Evolutionary conservation across 169 alveolate species (phyloP).

Genomic region (Blepharisma undulans): DNA sequence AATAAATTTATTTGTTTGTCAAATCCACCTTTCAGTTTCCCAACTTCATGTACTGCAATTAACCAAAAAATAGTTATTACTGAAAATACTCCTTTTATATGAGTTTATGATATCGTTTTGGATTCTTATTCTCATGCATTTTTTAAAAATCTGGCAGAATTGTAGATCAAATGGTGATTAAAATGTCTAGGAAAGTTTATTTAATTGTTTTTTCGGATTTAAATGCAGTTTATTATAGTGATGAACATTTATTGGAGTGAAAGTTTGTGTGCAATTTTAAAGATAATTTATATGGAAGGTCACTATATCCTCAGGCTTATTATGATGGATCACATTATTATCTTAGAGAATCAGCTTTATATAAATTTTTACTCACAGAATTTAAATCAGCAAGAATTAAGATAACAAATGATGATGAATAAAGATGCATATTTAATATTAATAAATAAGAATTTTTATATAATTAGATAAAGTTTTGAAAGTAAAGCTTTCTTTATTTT

Average conservation of each 20-base stretch:
- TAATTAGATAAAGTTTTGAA: no score
- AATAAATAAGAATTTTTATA: no score
- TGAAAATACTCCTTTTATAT: no score
- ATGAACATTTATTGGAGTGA: not conserved
- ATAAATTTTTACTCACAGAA: not conserved
- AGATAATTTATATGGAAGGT: not conserved
- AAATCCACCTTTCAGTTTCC: not conserved
- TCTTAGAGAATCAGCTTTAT: not conserved
- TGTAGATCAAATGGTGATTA: not conserved
- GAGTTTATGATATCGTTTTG: no score
- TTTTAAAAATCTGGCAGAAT: no score
- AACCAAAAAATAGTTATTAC: no score
- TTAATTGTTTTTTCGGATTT: not conserved
- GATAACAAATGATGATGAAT: no score
- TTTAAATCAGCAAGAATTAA: not conserved
- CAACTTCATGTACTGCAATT: no score
- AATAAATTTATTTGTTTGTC: not conserved
- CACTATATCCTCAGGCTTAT: not conserved
- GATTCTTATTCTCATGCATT: no score
- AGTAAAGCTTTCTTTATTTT: no score
- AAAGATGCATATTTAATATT: no score
- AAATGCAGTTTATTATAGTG: not conserved
- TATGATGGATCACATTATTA: not conserved
- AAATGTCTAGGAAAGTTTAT: not conserved
- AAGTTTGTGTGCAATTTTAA: not conserved